These are phyloP conservation scores for Rutstroemia sydowiana DNA, from an alignment of 2,329 filamentous ascomycete species.

Conservation along the genomic window DNA sequence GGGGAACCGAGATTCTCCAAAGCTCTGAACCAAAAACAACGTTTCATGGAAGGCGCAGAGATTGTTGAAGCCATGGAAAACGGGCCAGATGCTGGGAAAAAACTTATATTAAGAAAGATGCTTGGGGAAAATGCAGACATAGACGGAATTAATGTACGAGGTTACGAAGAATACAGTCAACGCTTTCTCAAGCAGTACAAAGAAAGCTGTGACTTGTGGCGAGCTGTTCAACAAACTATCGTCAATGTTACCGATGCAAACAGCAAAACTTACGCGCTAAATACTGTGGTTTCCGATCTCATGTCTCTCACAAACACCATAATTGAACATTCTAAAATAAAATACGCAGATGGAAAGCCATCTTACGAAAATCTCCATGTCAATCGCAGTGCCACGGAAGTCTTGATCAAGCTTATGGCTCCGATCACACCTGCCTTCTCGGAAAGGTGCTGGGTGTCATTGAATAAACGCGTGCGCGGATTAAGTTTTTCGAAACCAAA, in stretches of 20 bases:
- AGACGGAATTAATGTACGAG: background rate
- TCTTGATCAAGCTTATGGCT: constrained; percentile 64
- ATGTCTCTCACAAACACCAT: constrained; percentile 73
- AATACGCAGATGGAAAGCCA: constrained; percentile 6
- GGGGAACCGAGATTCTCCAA: too few relatives aligned
- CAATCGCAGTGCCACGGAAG: constrained; percentile 21
- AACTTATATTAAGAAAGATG: too few relatives aligned
- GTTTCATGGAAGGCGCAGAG: too few relatives aligned
- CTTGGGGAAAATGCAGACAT: background rate
- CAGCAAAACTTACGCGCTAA: constrained; percentile 66
- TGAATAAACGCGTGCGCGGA: too few relatives aligned
- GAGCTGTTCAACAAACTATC: constrained; percentile 61
- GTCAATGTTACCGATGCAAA: constrained; percentile 60
- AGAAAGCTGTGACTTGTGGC: constrained; percentile 43
- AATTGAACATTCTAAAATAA: constrained; percentile 27
- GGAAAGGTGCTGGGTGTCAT: constrained; percentile 66
- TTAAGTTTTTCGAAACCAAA: background rate
- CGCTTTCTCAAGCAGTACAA: background rate
- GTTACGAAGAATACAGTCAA: background rate
- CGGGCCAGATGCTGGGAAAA: too few relatives aligned
- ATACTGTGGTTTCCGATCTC: constrained; percentile 76
- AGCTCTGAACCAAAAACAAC: too few relatives aligned
- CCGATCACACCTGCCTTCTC: constrained; percentile 75
- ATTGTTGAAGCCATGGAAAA: too few relatives aligned
- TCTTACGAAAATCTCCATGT: constrained; percentile 18